Base-by-base conservation (phyloP, 2,329 filamentous ascomycete species). In the Arthroderma sp. region DNA sequence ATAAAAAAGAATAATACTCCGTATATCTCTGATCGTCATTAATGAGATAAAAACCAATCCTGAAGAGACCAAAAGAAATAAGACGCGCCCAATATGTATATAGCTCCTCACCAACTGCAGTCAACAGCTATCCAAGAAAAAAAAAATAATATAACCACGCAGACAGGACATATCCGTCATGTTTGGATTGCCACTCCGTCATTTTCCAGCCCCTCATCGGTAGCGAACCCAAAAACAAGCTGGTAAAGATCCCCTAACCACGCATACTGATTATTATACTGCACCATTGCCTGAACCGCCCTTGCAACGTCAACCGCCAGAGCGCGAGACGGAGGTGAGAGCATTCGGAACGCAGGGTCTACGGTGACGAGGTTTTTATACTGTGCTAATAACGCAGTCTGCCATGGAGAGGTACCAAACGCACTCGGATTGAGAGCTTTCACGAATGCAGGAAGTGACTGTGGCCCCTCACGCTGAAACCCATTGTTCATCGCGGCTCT, bases 401-500 rank as follows among this genome's bases (percentile, higher is more conserved):
- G 85, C 63, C 77, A 79, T 0, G 81, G 70, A 0, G 80, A 64
- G 1, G 77, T 74, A 8, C 88, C 88, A 57, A 95, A 95, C 1
- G 84, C 81, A 11, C 83, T 84, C 0, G 78, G 72, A 0, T 84
- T 82, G 4, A 94, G 70, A 7, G 75, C 71, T 55, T 87, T 82
- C 40, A 89, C 80, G 57, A 91, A 94, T 1, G 75, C 71, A 29
- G 85, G 81, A 2, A 95, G 67, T 1, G 75, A 74, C 8, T 69
- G 52, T 63, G 71, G 40, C 62, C 62, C 52, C 64, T 70, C 72
- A 6, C 84, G 81, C 47, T 77, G 74, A 64, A 83, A 94, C 7
- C 87, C 87, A 3, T 83, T 76, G 57, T 89, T 88, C 67, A 89
- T 80, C 27, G 87, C 88, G 1, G 88, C 86, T 59, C 87, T 87